Percentiles rank a stretch among this genome's conserved stretches.
Evolutionary conservation across 1,139 yeast species (phyloP).

Genomic region (Hemisphaericaspora lyxosophila): DNA sequence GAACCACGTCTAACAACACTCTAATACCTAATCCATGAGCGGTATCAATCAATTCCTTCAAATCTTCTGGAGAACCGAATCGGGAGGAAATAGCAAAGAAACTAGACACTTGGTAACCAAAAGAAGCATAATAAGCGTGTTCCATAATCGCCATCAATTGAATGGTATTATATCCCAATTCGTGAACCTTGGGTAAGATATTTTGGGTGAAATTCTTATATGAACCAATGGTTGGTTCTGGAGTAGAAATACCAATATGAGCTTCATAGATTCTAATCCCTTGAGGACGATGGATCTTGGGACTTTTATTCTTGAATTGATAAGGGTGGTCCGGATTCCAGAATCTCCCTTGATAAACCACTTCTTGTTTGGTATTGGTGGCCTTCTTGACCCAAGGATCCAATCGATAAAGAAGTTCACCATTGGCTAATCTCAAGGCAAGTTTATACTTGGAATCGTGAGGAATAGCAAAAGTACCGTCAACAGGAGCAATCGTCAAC

Average conservation of each 20-base stretch:
- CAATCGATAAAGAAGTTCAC: constrained; percentile 71
- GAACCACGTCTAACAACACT: constrained; percentile 88
- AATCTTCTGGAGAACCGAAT: constrained; percentile 91
- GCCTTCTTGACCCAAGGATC: constrained; percentile 92
- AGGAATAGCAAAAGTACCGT: constrained; percentile 65
- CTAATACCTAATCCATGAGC: constrained; percentile 88
- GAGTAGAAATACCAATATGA: constrained; percentile 92
- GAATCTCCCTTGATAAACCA: constrained; percentile 77
- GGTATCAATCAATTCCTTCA: constrained; percentile 84
- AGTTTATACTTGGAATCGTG: constrained; percentile 83
- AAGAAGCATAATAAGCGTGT: constrained; percentile 96
- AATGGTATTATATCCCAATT: constrained; percentile 86
- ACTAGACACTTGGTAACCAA: constrained; percentile 93
- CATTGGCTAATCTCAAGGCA: constrained; percentile 61
- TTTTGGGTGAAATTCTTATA: constrained; percentile 81
- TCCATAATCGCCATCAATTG: constrained; percentile 99
- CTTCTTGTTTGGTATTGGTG: constrained; percentile 54
- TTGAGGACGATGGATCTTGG: constrained; percentile 45
- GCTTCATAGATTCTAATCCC: constrained; percentile 87
- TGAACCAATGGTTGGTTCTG: constrained; percentile 81
- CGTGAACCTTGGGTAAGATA: constrained; percentile 78
- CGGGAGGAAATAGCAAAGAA: constrained; percentile 89
- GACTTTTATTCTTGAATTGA: constrained; percentile 63
- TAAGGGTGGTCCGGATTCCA: constrained; percentile 67
- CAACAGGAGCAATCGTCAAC: constrained; percentile 52